Base-by-base conservation (phyloP, 345 rosid species). In the Psidium guajava region DNA sequence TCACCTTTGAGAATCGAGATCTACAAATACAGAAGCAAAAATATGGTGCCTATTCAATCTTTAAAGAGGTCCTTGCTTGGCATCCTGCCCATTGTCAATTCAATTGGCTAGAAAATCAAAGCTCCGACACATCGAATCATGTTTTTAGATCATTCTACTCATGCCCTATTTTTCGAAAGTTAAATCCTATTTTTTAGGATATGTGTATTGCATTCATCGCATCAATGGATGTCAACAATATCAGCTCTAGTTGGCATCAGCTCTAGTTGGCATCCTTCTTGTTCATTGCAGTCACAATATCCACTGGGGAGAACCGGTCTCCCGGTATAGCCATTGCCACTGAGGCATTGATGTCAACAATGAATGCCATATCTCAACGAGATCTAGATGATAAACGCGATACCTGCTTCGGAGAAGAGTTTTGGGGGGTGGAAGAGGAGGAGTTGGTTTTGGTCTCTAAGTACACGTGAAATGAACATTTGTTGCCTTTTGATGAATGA, bases 381-480 rank as follows among this genome's bases (percentile, higher is more conserved):
- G 44, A 8, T 64, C 75, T 0, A 64, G 3, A 16, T 32, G 24
- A 64, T 1, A 1, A 22, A 0, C 1, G 1, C 1, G 2, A 16
- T 2, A 8, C 44, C 44, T 32, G 18, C 44, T 6, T 64, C 44
- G 4, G 50, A 8, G 50, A 47, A 4, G 49, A 47, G 49, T 0
- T 9, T 0, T 9, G 10, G 49, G 10, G 49, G 2, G 49, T 6
- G 50, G 50, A 8, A 11, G 56, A 47, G 11, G 11, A 47, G 11
- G 50, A 47, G 12, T 49, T 49, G 51, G 3, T 11, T 49, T 49
- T 49, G 51, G 51, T 49, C 51, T 49, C 51, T 49, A 28, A 61
- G 0, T 15, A 14, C 11, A 61, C 8, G 0, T 61, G 74, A 15
- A 61, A 28, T 61, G 18, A 0, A 61, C 1, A 2, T 0, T 0